Evolutionary conservation across 2,329 filamentous ascomycete species (phyloP).

Genomic region (Hymenoscyphus linearis): DNA sequence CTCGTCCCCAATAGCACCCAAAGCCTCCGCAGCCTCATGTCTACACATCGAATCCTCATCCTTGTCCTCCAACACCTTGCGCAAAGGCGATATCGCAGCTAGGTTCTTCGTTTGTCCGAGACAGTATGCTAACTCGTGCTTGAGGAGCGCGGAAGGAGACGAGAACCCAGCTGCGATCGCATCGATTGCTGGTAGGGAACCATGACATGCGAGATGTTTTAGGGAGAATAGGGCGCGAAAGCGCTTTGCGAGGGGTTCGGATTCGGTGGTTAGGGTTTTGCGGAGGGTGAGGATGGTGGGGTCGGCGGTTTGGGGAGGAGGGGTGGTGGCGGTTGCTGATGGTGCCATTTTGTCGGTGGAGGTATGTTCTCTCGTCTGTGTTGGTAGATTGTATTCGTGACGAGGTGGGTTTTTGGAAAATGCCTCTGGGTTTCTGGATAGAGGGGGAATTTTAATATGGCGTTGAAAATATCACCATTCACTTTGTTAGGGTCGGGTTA

Average conservation of each 20-base stretch:
- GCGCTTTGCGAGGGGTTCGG: slow-evolving; percentile 75
- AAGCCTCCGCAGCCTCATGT: slow-evolving; percentile 92
- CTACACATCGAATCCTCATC: slow-evolving; percentile 92
- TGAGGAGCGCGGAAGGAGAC: slow-evolving; percentile 83
- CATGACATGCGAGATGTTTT: slow-evolving; percentile 78
- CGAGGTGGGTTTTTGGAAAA: not conserved
- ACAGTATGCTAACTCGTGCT: slow-evolving; percentile 97
- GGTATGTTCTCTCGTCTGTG: not conserved
- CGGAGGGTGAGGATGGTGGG: slow-evolving; percentile 49
- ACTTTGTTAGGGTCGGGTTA: not conserved
- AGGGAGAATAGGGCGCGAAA: slow-evolving; percentile 97
- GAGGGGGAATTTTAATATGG: not conserved
- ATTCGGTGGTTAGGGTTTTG: slow-evolving; percentile 73
- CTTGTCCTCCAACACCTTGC: slow-evolving; percentile 67
- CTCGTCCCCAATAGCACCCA: slow-evolving; percentile 77
- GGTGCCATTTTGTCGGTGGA: slow-evolving; percentile 27
- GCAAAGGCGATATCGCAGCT: slow-evolving; percentile 67
- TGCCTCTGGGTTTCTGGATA: not conserved
- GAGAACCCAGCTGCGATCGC: slow-evolving; percentile 85
- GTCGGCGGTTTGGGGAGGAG: slow-evolving; percentile 24
- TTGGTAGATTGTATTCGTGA: not conserved
- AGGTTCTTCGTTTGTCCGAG: slow-evolving; percentile 82
- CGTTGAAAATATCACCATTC: not conserved
- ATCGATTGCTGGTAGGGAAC: slow-evolving; percentile 70
- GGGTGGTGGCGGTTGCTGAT: slow-evolving; percentile 28